Percentiles rank a stretch among this genome's conserved stretches.
Evolutionary conservation across 2,329 filamentous ascomycete genomes (phyloP).

Genomic region (Coniochaeta sp.): DNA sequence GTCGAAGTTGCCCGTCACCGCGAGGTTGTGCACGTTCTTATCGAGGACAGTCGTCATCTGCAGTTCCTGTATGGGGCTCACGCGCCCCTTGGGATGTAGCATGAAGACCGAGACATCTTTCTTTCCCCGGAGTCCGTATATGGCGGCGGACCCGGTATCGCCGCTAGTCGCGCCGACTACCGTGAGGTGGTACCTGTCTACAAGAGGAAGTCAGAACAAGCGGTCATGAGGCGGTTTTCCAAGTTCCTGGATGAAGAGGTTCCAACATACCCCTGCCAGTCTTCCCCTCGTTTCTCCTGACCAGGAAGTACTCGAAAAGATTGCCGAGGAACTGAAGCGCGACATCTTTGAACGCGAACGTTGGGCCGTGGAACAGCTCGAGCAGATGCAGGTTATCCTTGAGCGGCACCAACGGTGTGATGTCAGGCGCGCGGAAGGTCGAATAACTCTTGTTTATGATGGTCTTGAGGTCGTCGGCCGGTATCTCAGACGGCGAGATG

Average conservation of each 20-base stretch:
- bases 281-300: conserved; percentile 65
- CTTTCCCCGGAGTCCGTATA: conserved; percentile 91
- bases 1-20: conserved; percentile 86
- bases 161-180: conserved; percentile 83
- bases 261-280: conserved; percentile 36
- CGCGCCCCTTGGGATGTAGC: conserved; percentile 81
- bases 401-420: conserved; percentile 73
- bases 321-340: conserved; percentile 95
- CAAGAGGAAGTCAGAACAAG: conserved; percentile 13
- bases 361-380: conserved; percentile 94
- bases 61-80: conserved; percentile 86
- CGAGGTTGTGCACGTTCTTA: conserved; percentile 84
- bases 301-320: conserved; percentile 82
- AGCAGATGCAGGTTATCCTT: conserved; percentile 75
- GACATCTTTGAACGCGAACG: conserved; percentile 92
- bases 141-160: conserved; percentile 85
- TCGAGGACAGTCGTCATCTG: conserved; percentile 96
- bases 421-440: conserved; percentile 74
- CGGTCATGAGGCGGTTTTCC: neutral
- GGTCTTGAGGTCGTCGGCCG: conserved; percentile 66
- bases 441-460: conserved; percentile 83
- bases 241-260: neutral
- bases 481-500: conserved; percentile 78
- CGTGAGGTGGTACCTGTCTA: conserved; percentile 70
- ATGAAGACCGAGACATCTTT: conserved; percentile 97